A percentile compares a stretch with the other conserved stretches of the same genome.
Evolutionary conservation across 768 basidiomycete species (phyloP).

Genomic region (Agaricus bisporus): DNA sequence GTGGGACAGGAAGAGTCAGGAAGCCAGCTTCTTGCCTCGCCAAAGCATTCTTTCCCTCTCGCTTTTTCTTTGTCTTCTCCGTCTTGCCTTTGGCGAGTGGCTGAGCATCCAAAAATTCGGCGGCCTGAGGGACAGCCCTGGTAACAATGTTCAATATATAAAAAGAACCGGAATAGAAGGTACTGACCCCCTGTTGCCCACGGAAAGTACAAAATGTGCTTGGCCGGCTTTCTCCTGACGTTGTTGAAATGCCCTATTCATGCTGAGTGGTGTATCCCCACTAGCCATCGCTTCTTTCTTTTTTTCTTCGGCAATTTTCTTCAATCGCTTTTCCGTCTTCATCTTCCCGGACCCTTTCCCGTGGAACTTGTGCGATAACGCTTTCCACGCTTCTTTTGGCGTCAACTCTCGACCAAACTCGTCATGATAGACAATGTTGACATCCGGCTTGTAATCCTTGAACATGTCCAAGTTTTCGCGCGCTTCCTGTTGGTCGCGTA

Average conservation of each 20-base stretch:
- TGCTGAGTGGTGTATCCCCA: conserved; percentile 92
- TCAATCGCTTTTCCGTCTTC: conserved; percentile 94
- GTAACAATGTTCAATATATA: conserved; percentile 10
- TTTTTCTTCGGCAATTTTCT: conserved; percentile 97
- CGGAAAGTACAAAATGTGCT: conserved; percentile 93
- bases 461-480: conserved; percentile 75
- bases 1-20: conserved; percentile 65
- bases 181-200: conserved; percentile 85
- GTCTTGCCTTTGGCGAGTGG: conserved; percentile 80
- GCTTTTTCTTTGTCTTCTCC: conserved; percentile 78
- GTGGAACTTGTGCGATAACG: conserved; percentile 95
- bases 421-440: conserved; percentile 95
- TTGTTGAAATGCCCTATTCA: conserved; percentile 90
- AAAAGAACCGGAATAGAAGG: background rate
- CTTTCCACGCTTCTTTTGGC: conserved; percentile 98
- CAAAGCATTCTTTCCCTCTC: conserved; percentile 52
- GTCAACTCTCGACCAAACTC: conserved; percentile 87
- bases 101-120: conserved; percentile 75
- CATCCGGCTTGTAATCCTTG: conserved; percentile 94
- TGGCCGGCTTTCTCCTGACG: conserved; percentile 92
- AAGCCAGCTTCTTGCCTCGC: conserved; percentile 52
- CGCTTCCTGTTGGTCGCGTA: conserved; percentile 88
- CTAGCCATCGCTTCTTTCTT: conserved; percentile 92
- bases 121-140: conserved; percentile 83
- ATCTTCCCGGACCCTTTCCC: conserved; percentile 95